Evolutionary conservation across 164 flowering plant genomes (phyloP), one percentile per base, ranked within the genome.

Genomic region (Dillenia turbinata): DNA sequence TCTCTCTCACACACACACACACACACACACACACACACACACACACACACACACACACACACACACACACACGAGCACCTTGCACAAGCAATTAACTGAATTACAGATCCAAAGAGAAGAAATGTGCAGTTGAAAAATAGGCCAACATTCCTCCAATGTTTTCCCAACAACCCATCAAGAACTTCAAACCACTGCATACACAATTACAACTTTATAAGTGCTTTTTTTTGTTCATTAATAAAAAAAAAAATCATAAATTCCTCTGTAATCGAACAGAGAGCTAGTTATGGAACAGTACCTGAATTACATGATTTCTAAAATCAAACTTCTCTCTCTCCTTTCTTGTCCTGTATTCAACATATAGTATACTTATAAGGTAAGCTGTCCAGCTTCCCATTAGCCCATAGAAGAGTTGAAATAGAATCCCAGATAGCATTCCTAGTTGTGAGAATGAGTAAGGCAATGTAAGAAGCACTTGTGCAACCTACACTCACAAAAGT

Each of bases 371-470:
- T 9, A 85, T 85, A 40, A 85, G 84, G 57, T 85, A 85, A 60
- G 90, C 90, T 58, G 90, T 85, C 90, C 90, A 85, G 66, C 90
- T 85, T 51, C 90, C 90, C 90, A 85, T 75, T 52, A 85, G 57
- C 5, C 90, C 90, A 61, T 85, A 85, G 47, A 85, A 85, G 43
- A 85, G 78, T 61, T 85, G 90, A 69, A 85, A 83, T 0, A 83
- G 15, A 61, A 85, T 79, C 54, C 90, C 90, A 56, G 90, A 85
- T 9, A 74, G 1, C 90, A 85, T 79, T 13, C 90, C 90, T 52
- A 85, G 79, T 78, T 85, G 90, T 8, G 90, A 85, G 49, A 85
- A 85, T 63, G 90, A 85, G 63, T 85, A 85, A 10, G 90, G 90
- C 57, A 85, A 66, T 17, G 90, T 85, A 6, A 85, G 67, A 24